These are phyloP conservation scores for Collybiopsis luxurians DNA, from an alignment of 768 basidiomycete genomes.

Conservation along the genomic window DNA sequence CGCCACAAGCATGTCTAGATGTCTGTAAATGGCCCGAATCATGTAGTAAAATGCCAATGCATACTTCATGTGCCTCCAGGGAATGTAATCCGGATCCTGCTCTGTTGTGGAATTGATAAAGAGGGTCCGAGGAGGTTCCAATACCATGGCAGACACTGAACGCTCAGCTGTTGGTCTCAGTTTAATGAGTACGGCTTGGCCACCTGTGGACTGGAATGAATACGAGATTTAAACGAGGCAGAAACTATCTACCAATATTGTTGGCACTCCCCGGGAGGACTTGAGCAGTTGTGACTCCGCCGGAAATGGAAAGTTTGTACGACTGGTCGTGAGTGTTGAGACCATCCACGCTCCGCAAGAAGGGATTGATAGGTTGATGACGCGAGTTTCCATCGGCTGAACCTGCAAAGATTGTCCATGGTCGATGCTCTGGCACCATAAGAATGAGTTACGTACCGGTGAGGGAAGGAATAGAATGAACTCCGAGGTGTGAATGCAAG, in stretches of 20 bases:
- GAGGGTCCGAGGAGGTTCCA: slow-evolving; percentile 47
- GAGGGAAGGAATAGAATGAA: slow-evolving; percentile 47
- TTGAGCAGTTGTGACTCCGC: slow-evolving; percentile 77
- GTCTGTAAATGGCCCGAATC: not conserved
- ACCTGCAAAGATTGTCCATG: slow-evolving; percentile 19
- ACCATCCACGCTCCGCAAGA: slow-evolving; percentile 74
- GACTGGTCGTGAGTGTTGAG: slow-evolving; percentile 81
- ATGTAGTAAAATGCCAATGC: slow-evolving; percentile 13
- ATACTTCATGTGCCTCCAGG: slow-evolving; percentile 81
- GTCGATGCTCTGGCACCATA: slow-evolving; percentile 14
- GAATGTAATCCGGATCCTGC: slow-evolving; percentile 5
- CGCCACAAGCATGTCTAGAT: slow-evolving; percentile 60
- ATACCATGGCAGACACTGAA: slow-evolving; percentile 67
- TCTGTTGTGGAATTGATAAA: too few relatives aligned
- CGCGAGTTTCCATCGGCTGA: slow-evolving; percentile 51
- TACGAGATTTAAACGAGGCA: not conserved
- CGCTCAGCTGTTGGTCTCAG: slow-evolving; percentile 69
- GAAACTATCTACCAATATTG: slow-evolving; percentile 49
- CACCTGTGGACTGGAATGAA: slow-evolving; percentile 36
- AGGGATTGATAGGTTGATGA: slow-evolving; percentile 46
- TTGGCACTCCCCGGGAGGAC: slow-evolving; percentile 73
- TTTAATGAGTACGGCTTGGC: slow-evolving; percentile 79
- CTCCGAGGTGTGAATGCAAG: slow-evolving; percentile 67
- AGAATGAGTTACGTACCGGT: slow-evolving; percentile 30
- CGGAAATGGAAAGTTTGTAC: slow-evolving; percentile 66